Evolutionary conservation across 768 basidiomycete species (phyloP).

Genomic region (Kwoniella europaea): DNA sequence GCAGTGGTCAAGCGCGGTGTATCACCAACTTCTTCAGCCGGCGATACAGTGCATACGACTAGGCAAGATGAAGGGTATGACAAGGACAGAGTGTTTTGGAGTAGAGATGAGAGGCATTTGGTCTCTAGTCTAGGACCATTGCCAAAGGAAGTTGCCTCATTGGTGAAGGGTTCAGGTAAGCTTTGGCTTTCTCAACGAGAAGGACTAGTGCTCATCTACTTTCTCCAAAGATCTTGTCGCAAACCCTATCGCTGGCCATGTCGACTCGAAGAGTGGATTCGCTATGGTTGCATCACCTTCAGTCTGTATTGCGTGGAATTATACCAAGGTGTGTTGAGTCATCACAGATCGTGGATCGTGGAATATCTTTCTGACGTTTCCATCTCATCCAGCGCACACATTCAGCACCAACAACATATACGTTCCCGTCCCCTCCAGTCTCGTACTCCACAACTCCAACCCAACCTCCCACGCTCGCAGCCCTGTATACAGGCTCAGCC

Average conservation of each 20-base stretch:
- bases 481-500: slow-evolving; percentile 60
- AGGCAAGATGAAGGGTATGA: slow-evolving; percentile 26
- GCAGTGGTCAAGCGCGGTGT: slow-evolving; percentile 14
- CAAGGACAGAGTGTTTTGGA: slow-evolving; percentile 32
- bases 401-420: slow-evolving; percentile 52
- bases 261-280: slow-evolving; percentile 53
- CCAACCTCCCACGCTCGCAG: slow-evolving; percentile 49
- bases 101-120: slow-evolving; percentile 36
- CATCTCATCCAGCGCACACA: slow-evolving; percentile 38
- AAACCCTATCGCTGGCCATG: slow-evolving; percentile 33
- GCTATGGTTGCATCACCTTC: slow-evolving; percentile 47
- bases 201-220: not conserved
- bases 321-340: slow-evolving; percentile 41
- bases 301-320: slow-evolving; percentile 57
- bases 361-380: not conserved
- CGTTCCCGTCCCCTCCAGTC: slow-evolving; percentile 50
- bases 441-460: slow-evolving; percentile 28
- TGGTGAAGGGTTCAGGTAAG: slow-evolving; percentile 42
- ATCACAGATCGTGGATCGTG: not conserved
- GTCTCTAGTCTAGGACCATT: slow-evolving; percentile 35
- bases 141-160: slow-evolving; percentile 40
- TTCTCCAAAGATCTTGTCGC: slow-evolving; percentile 29
- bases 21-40: slow-evolving; percentile 46
- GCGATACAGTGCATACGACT: slow-evolving; percentile 38
- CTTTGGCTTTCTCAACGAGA: no score